phyloP scores from a whole-genome alignment of 108 stramenopile species.

The Nannochloropsis granulata region DNA sequence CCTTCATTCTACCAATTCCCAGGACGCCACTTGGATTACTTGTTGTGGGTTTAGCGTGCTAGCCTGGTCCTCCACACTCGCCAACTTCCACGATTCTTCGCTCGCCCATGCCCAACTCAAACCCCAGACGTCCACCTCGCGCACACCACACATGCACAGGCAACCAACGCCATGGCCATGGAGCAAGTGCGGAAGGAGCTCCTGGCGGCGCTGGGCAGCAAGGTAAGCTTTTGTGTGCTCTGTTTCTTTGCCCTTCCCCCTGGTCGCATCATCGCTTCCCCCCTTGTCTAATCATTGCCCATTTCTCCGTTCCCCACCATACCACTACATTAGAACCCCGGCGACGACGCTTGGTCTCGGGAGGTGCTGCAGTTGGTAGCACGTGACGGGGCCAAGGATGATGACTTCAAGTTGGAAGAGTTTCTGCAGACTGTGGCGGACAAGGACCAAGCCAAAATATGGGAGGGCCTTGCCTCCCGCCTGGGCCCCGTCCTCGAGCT shows the following conservation, averaged over 20 bases:
- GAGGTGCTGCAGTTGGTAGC: not conserved
- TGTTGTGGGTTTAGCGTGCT: no score
- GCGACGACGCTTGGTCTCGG: not conserved
- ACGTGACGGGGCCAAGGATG: not conserved
- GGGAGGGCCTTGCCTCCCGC: not conserved
- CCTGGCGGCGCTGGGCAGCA: not conserved
- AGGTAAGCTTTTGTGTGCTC: not conserved
- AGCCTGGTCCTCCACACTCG: no score
- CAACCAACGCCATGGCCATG: not conserved
- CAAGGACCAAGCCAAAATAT: slow-evolving; percentile 15
- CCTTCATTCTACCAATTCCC: no score
- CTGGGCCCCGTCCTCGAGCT: not conserved
- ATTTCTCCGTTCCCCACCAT: not conserved
- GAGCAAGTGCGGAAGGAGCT: not conserved
- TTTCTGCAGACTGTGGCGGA: slow-evolving; percentile 7
- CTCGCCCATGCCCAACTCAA: no score
- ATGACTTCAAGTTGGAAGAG: slow-evolving; percentile 7
- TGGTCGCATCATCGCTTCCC: no score
- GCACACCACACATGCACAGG: not conserved
- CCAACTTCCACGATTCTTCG: no score
- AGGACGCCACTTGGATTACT: no score
- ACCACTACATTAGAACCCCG: not conserved
- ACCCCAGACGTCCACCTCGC: not conserved
- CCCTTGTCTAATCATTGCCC: no score
- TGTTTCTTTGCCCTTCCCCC: no score